Conservation (phyloP, 2,329 filamentous ascomycete genomes). For the Zymoseptoria ardabiliae region DNA sequence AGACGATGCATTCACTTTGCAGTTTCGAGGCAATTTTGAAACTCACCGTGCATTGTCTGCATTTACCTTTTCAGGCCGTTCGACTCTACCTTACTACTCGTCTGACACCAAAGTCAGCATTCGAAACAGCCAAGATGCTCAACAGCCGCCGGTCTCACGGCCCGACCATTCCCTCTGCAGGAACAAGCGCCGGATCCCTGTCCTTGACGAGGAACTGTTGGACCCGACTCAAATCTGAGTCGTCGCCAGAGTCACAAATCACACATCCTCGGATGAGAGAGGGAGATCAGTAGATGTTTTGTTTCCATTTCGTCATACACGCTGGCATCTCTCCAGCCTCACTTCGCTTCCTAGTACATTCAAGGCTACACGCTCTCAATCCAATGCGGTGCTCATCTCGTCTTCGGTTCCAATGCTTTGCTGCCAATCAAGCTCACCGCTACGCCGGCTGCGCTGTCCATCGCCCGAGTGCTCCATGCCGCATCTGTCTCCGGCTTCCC, state of each 20-base stretch:
- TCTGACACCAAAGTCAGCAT: not conserved
- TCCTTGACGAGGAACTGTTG: not conserved
- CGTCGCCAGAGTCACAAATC: not conserved
- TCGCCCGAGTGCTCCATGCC: too few species aligned
- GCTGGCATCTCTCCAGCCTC: not conserved
- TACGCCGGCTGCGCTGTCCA: too few species aligned
- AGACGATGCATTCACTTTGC: not conserved
- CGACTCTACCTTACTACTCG: not conserved
- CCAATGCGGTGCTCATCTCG: not conserved
- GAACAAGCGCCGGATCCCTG: not conserved
- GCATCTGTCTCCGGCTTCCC: too few species aligned
- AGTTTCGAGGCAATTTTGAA: too few species aligned
- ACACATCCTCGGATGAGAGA: too few species aligned
- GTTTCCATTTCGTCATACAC: not conserved
- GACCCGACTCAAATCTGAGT: not conserved
- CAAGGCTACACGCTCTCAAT: not conserved
- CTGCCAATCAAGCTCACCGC: too few species aligned
- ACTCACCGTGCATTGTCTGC: not conserved
- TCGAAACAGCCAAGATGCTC: not conserved
- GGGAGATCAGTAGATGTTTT: not conserved
- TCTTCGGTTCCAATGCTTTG: not conserved
- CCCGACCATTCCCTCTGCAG: not conserved
- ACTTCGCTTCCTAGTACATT: not conserved
- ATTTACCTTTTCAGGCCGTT: not conserved
- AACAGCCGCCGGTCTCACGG: not conserved